Base-by-base conservation (phyloP, 2,329 filamentous ascomycete genomes). In the Hymenoscyphus infarciens region DNA sequence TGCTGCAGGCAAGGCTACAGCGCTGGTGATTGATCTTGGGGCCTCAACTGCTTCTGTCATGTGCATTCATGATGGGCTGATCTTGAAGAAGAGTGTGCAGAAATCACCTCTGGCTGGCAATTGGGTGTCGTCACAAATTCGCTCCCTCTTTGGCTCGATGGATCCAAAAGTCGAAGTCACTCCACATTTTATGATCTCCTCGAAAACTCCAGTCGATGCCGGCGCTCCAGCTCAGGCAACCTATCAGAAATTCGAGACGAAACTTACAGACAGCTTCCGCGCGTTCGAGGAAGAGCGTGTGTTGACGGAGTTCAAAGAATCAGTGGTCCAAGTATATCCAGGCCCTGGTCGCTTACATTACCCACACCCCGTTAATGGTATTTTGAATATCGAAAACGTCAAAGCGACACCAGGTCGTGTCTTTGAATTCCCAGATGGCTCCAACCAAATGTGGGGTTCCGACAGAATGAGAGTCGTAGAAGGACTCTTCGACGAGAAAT, bases 341-440 rank as follows among this genome's bases (percentile, higher is more conserved):
- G 91, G 91, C 0, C 91, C 91, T 0, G 88, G 88, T 63, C 83
- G 87, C 65, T 86, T 92, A 71, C 75, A 66, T 63, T 75, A 73
- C 69, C 74, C 69, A 49, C 75, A 76, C 52, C 77, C 76, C 68
- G 19, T 25, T 13, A 83, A 78, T 25, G 86, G 87, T 42, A 70
- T 78, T 29, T 77, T 79, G 5, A 96, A 94, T 74, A 87, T 95
- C 73, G 93, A 97, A 52, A 81, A 86, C 56, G 87, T 88, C 63
- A 88, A 85, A 74, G 82, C 79, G 54, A 86, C 87, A 67, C 91
- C 92, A 0, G 91, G 91, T 49, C 88, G 92, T 59, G 90, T 95
- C 11, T 99, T 97, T 72, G 95, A 99, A 80, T 95, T 99, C 84
- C 95, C 95, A 10, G 92, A 98, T 74, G 95, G 95, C 58, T 93